Percentiles rank a stretch among this genome's conserved stretches.
Evolutionary conservation across 129 eudicot species (phyloP).

Genomic region (Deinandra increscens): DNA sequence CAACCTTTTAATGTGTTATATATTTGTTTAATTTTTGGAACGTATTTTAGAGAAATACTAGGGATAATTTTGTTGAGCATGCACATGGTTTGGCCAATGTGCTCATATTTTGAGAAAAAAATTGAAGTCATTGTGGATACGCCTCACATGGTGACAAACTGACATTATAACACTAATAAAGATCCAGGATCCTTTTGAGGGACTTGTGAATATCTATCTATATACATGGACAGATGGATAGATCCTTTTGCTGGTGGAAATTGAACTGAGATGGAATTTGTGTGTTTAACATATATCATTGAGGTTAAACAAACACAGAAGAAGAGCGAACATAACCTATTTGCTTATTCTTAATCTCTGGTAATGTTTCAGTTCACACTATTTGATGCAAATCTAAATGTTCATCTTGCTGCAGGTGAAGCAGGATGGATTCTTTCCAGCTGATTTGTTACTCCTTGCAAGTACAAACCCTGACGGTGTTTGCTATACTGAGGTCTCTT

Average conservation of each 20-base stretch:
- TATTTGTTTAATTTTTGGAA: background rate
- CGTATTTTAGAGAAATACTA: background rate
- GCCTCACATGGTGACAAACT: background rate
- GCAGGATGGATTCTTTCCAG: conserved; percentile 94
- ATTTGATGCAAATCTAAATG: conserved; percentile 22
- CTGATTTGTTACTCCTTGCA: conserved; percentile 90
- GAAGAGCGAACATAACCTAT: background rate
- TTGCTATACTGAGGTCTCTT: conserved; percentile 84
- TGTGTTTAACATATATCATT: conserved; percentile 8
- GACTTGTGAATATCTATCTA: conserved; percentile 3
- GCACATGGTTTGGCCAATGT: background rate
- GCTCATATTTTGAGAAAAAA: background rate
- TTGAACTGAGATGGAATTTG: background rate
- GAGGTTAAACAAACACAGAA: conserved; percentile 3
- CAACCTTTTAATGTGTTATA: background rate
- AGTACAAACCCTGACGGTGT: conserved; percentile 94
- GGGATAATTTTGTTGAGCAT: background rate
- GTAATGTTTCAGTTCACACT: conserved; percentile 3
- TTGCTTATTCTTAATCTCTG: conserved; percentile 14
- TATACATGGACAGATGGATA: background rate
- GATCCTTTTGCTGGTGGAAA: conserved; percentile 13
- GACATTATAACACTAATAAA: background rate
- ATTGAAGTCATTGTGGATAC: background rate
- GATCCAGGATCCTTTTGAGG: background rate
- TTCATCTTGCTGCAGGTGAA: conserved; percentile 58